phyloP scores from a whole-genome alignment of 768 basidiomycete species.

The Hypsizygus marmoreus region DNA sequence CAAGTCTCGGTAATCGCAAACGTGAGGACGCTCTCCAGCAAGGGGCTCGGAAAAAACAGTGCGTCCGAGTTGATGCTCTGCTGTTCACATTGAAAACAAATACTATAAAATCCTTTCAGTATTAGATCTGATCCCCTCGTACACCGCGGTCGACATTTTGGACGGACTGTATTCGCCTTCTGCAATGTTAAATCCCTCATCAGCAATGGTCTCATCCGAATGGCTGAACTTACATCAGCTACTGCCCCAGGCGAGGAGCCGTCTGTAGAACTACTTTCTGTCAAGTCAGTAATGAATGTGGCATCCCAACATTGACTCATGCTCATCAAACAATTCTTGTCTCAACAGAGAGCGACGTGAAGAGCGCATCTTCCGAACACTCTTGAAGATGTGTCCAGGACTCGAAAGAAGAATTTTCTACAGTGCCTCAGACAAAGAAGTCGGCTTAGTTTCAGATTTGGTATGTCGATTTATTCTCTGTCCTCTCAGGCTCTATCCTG shows the following conservation, averaged over 20 bases:
- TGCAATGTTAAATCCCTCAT: slow-evolving; percentile 19
- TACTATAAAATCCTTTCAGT: neutral
- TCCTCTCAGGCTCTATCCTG: neutral
- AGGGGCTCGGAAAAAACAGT: slow-evolving; percentile 4
- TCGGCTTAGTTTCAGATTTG: slow-evolving; percentile 17
- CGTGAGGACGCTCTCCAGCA: neutral
- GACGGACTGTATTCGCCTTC: slow-evolving; percentile 12
- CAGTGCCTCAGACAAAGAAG: slow-evolving; percentile 20
- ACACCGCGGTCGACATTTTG: slow-evolving; percentile 24
- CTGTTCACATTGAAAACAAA: neutral
- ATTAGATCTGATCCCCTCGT: slow-evolving; percentile 15
- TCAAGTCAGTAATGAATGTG: slow-evolving; percentile 1
- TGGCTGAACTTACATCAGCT: slow-evolving; percentile 15
- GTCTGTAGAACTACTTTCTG: too few species aligned
- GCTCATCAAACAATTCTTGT: neutral
- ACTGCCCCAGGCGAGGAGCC: slow-evolving; percentile 1
- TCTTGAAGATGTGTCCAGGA: slow-evolving; percentile 3
- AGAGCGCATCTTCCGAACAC: slow-evolving; percentile 9
- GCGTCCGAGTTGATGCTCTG: neutral
- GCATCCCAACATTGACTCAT: neutral
- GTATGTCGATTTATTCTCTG: slow-evolving; percentile 13
- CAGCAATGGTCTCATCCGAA: slow-evolving; percentile 14
- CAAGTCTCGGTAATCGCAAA: too few species aligned
- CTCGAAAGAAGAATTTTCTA: slow-evolving; percentile 14
- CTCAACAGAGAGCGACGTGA: slow-evolving; percentile 9